Conservation (phyloP, 2,329 filamentous ascomycete genomes). For the Amauroascus niger region DNA sequence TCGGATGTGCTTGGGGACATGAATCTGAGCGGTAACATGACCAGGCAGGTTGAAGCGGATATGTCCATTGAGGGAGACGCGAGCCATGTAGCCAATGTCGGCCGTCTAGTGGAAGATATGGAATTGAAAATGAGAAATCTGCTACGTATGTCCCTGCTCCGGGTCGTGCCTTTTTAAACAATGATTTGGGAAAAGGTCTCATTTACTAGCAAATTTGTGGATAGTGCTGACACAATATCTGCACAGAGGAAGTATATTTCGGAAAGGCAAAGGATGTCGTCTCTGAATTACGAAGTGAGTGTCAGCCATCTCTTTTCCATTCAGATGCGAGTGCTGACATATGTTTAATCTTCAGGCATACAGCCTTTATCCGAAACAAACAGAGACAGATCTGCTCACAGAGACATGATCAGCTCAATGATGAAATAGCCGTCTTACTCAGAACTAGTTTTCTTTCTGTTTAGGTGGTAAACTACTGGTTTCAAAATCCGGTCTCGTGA, state of each 20-base stretch:
- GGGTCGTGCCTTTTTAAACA: background rate
- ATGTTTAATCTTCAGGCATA: conserved; percentile 42
- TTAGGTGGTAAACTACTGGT: background rate
- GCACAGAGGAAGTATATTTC: conserved; percentile 85
- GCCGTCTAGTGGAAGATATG: conserved; percentile 94
- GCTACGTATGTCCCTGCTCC: conserved; percentile 46
- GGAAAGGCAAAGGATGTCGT: conserved; percentile 99
- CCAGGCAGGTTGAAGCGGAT: conserved; percentile 87
- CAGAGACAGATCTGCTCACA: conserved; percentile 72
- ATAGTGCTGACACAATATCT: background rate
- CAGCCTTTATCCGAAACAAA: conserved; percentile 74
- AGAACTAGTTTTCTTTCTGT: background rate
- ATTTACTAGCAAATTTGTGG: too few species aligned
- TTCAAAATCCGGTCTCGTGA: background rate
- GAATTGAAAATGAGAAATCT: conserved; percentile 98
- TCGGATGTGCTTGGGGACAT: conserved; percentile 65
- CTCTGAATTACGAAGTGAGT: conserved; percentile 74
- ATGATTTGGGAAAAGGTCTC: background rate
- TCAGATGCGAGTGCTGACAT: conserved; percentile 8
- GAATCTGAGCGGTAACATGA: conserved; percentile 96
- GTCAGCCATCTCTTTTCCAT: background rate
- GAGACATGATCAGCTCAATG: conserved; percentile 68
- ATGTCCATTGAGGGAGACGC: conserved; percentile 80
- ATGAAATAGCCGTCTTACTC: conserved; percentile 25
- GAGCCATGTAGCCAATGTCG: conserved; percentile 92